Percentiles rank a stretch among this genome's conserved stretches.
These are phyloP conservation scores for Ceratocystiopsis brevicomis DNA, from an alignment of 2,329 filamentous ascomycete species.

Conservation along the genomic window DNA sequence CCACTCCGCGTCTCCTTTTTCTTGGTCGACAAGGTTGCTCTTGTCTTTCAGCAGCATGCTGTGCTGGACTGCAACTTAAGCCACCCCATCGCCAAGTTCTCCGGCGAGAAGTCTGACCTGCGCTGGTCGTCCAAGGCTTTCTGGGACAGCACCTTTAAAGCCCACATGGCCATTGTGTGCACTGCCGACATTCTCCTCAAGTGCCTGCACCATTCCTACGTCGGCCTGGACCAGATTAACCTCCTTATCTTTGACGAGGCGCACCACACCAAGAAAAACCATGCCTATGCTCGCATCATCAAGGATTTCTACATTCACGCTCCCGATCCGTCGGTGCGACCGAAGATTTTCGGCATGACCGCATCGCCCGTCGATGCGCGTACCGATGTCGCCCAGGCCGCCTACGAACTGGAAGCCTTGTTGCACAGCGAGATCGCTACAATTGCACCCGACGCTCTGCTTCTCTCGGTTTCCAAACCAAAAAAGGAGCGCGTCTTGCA, in stretches of 20 bases:
- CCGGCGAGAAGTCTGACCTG: slow-evolving; percentile 43
- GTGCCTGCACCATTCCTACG: slow-evolving; percentile 59
- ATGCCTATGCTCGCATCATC: slow-evolving; percentile 78
- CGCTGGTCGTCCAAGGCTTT: slow-evolving; percentile 21
- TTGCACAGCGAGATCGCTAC: slow-evolving; percentile 75
- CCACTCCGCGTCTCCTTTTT: slow-evolving; percentile 61
- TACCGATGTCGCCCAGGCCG: slow-evolving; percentile 50
- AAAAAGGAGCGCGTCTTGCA: slow-evolving; percentile 38
- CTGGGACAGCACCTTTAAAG: slow-evolving; percentile 32
- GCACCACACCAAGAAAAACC: slow-evolving; percentile 87
- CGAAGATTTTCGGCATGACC: slow-evolving; percentile 87
- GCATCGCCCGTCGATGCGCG: slow-evolving; percentile 83
- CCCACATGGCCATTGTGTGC: slow-evolving; percentile 75
- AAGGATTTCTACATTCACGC: slow-evolving; percentile 58
- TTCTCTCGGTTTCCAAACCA: slow-evolving; percentile 39
- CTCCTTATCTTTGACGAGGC: slow-evolving; percentile 90
- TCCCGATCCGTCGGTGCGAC: slow-evolving; percentile 27
- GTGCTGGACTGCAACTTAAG: slow-evolving; percentile 69
- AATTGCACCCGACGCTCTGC: slow-evolving; percentile 31
- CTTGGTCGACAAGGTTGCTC: slow-evolving; percentile 70
- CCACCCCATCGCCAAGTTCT: slow-evolving; percentile 53
- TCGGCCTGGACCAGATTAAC: slow-evolving; percentile 68
- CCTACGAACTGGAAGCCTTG: slow-evolving; percentile 53
- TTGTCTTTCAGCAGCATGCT: slow-evolving; percentile 76
- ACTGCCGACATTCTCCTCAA: slow-evolving; percentile 74